These are phyloP conservation scores for Chrysosporium keratinophilum DNA, from an alignment of 2,329 filamentous ascomycete species.

Conservation along the genomic window DNA sequence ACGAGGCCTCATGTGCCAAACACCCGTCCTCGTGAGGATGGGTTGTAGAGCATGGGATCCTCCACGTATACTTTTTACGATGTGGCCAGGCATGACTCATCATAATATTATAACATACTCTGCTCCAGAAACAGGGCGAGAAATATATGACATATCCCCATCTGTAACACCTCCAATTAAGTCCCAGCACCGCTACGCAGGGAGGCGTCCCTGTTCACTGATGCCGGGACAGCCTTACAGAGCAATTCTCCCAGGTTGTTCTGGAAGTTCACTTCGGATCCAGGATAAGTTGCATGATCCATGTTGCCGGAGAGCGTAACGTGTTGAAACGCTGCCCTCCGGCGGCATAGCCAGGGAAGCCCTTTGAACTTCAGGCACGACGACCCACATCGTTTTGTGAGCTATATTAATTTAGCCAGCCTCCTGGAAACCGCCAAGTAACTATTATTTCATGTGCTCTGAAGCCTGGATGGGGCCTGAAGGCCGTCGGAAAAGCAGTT, in stretches of 20 bases:
- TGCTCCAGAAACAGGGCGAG: too few relatives aligned
- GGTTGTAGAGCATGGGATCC: not conserved
- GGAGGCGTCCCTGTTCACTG: too few relatives aligned
- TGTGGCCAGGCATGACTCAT: too few relatives aligned
- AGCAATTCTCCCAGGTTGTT: too few relatives aligned
- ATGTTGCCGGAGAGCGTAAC: not conserved
- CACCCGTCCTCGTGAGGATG: not conserved
- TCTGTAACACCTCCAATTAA: too few relatives aligned
- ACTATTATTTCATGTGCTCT: not conserved
- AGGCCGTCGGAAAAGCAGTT: not conserved
- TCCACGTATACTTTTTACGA: too few relatives aligned
- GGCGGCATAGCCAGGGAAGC: not conserved
- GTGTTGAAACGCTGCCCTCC: not conserved
- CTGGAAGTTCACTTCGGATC: not conserved
- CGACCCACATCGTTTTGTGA: not conserved
- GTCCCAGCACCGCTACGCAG: too few relatives aligned
- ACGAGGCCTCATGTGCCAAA: conserved; percentile 21
- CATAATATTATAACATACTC: too few relatives aligned
- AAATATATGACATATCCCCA: too few relatives aligned
- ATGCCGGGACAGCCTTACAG: too few relatives aligned
- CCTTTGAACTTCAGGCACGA: not conserved
- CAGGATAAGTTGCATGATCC: not conserved
- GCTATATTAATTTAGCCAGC: not conserved
- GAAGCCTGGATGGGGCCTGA: too few relatives aligned
- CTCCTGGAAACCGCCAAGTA: conserved; percentile 4